These are phyloP conservation scores for Xylariaceae sp. DNA, from an alignment of 2,329 filamentous ascomycete genomes.

Conservation along the genomic window DNA sequence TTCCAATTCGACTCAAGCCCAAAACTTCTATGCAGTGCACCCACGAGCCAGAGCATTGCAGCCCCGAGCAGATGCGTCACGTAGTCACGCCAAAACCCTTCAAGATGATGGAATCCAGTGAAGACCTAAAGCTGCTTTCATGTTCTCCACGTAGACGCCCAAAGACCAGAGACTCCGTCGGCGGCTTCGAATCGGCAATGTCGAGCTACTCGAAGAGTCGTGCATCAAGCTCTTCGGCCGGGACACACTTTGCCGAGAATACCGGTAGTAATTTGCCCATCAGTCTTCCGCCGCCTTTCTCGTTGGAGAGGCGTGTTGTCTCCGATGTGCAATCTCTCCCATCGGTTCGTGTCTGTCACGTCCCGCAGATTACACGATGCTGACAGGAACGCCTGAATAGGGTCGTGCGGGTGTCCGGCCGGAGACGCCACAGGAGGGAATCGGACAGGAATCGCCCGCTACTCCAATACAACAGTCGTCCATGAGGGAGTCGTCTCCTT, in stretches of 20 bases:
- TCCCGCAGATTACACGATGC: background rate
- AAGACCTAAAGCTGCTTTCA: constrained; percentile 18
- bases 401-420: constrained; percentile 8
- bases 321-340: constrained; percentile 31
- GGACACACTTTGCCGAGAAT: constrained; percentile 13
- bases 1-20: constrained; percentile 20
- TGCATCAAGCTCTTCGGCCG: constrained; percentile 18
- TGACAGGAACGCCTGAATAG: constrained; percentile 15
- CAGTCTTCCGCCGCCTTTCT: constrained; percentile 31
- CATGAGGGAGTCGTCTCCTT: constrained; percentile 8
- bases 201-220: constrained; percentile 22
- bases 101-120: constrained; percentile 10
- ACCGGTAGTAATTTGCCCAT: constrained; percentile 20
- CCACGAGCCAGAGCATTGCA: constrained; percentile 10
- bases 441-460: constrained; percentile 18
- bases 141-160: constrained; percentile 19
- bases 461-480: constrained; percentile 29
- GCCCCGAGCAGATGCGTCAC: constrained; percentile 10
- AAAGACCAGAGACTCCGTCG: constrained; percentile 15
- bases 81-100: constrained; percentile 11
- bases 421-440: constrained; percentile 8
- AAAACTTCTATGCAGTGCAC: constrained; percentile 9
- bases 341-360: constrained; percentile 23
- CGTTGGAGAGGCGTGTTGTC: constrained; percentile 25
- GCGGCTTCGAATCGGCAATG: constrained; percentile 15